phyloP scores from a whole-genome alignment of 1,284 basidiomycete genomes.

The Phellopilus nigrolimitatus region DNA sequence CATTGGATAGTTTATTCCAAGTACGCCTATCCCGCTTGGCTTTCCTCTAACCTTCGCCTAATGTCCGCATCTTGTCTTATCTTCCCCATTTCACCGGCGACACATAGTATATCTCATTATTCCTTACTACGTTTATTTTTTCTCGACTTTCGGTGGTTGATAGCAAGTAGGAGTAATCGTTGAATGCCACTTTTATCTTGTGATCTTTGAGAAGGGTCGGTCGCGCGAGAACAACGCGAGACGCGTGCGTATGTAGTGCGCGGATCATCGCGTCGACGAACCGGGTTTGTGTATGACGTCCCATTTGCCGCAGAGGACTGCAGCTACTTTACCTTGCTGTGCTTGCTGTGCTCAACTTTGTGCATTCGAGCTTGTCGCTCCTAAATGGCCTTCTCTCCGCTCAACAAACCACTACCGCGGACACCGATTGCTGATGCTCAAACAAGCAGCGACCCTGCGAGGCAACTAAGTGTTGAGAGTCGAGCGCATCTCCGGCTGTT shows the following conservation, averaged over 20 bases:
- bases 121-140: no score
- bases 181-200: no score
- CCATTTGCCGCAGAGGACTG: no score
- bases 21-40: not conserved
- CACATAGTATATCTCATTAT: not conserved
- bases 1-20: conserved; percentile 15
- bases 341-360: no score
- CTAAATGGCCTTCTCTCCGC: not conserved
- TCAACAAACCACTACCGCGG: conserved; percentile 17
- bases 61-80: not conserved
- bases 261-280: no score
- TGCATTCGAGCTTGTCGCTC: not conserved
- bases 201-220: no score
- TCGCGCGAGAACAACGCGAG: no score
- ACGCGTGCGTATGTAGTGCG: no score
- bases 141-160: no score
- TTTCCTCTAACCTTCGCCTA: not conserved
- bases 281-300: no score
- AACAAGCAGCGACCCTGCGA: not conserved
- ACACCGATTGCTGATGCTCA: conserved; percentile 2
- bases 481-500: conserved; percentile 11
- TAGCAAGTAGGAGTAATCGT: no score
- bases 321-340: no score
- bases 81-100: not conserved
- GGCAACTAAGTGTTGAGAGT: conserved; percentile 13